Percentiles rank a stretch among this genome's conserved stretches.
phyloP scores from a whole-genome alignment of 192 early-diverging fungal genomes.

The Anaeromyces robustus region DNA sequence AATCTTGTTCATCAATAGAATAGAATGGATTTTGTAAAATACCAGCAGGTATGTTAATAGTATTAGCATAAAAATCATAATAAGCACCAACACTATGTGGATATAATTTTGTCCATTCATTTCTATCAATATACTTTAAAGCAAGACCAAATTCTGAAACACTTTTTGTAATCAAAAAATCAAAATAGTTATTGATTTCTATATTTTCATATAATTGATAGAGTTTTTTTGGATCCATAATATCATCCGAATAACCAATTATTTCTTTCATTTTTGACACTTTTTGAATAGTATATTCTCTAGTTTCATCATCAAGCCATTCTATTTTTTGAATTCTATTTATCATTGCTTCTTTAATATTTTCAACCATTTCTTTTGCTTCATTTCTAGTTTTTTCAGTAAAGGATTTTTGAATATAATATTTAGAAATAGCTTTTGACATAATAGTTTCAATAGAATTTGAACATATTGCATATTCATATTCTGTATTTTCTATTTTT shows the following conservation, averaged over 20 bases:
- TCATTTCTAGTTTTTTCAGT: neutral
- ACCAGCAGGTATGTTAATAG: too few relatives aligned
- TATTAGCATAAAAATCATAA: constrained; percentile 12
- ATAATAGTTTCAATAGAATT: neutral
- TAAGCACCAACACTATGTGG: constrained; percentile 22
- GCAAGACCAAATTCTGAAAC: constrained; percentile 4
- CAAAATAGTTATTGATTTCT: constrained; percentile 5
- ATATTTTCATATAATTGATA: neutral
- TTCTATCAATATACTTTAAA: constrained; percentile 7
- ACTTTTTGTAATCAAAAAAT: neutral
- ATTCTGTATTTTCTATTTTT: neutral
- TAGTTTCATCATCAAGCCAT: constrained; percentile 15
- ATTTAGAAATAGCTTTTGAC: neutral
- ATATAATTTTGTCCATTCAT: constrained; percentile 9
- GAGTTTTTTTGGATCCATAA: constrained; percentile 9
- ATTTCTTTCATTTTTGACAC: constrained; percentile 12
- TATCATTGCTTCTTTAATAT: constrained; percentile 1
- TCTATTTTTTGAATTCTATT: constrained; percentile 8
- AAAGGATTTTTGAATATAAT: constrained; percentile 4
- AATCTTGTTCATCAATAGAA: too few relatives aligned
- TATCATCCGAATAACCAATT: constrained; percentile 13
- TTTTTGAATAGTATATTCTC: constrained; percentile 10
- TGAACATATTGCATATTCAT: neutral
- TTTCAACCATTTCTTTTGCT: neutral
- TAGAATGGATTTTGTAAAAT: too few relatives aligned